phyloP scores from a whole-genome alignment of 306 rosid genomes.

The Medicago ruthenica region DNA sequence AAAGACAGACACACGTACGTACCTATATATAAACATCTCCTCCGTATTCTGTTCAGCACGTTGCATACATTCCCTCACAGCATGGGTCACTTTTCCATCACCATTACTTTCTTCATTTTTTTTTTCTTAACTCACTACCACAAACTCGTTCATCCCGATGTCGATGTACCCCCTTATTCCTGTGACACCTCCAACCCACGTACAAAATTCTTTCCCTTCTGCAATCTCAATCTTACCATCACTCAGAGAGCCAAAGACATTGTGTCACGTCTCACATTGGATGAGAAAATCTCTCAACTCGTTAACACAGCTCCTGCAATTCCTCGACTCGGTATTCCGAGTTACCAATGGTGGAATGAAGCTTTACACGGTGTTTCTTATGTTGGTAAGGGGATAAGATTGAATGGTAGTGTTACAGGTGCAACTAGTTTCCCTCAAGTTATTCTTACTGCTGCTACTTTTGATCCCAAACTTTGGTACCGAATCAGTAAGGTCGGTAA shows the following conservation, averaged over 20 bases:
- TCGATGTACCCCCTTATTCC: slow-evolving; percentile 61
- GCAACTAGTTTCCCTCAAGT: slow-evolving; percentile 97
- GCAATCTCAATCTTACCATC: slow-evolving; percentile 63
- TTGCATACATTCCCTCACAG: background rate
- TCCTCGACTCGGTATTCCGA: slow-evolving; percentile 85
- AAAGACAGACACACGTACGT: too few relatives aligned
- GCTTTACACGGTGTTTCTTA: slow-evolving; percentile 80
- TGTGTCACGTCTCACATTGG: slow-evolving; percentile 85
- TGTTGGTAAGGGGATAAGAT: slow-evolving; percentile 59
- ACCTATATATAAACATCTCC: too few relatives aligned
- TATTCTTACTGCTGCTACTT: slow-evolving; percentile 87
- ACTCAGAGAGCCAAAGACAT: slow-evolving; percentile 61
- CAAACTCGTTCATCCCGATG: slow-evolving; percentile 39
- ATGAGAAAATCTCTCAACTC: slow-evolving; percentile 89
- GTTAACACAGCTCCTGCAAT: slow-evolving; percentile 80
- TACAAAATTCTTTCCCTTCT: slow-evolving; percentile 60
- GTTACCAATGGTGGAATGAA: slow-evolving; percentile 91
- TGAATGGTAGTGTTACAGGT: slow-evolving; percentile 52
- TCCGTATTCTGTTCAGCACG: too few relatives aligned
- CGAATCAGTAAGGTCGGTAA: slow-evolving; percentile 64
- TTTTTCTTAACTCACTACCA: slow-evolving; percentile 16
- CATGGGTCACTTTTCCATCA: slow-evolving; percentile 31
- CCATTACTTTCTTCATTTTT: background rate
- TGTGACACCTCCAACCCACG: slow-evolving; percentile 68
- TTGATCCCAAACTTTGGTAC: slow-evolving; percentile 81